Base-by-base conservation (phyloP, 306 rosid genomes). In the Inga laurina region DNA sequence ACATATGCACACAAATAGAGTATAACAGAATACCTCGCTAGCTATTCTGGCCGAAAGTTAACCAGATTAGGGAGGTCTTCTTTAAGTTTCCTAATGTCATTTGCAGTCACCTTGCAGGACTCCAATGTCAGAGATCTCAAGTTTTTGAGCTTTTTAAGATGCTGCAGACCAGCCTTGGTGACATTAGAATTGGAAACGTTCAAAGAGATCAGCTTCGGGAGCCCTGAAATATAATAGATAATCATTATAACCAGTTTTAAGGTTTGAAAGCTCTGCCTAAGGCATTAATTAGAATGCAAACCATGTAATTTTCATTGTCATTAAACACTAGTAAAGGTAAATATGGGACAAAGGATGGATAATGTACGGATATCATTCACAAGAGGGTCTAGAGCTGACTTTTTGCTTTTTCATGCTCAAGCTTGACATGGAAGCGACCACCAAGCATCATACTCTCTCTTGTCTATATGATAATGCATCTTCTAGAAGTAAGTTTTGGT, bases 101-200 rank as follows among this genome's bases (percentile, higher is more conserved):
- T 86, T 68, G 89, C 92, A 30, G 97, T 86, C 72, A 96, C 97
- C 92, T 90, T 91, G 84, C 97, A 96, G 67, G 92, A 88, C 82
- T 96, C 99, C 82, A 96, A 85, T 7, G 98, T 91, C 82, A 96
- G 86, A 46, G 97, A 93, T 81, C 94, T 92, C 87, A 96, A 85
- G 86, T 86, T 92, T 88, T 90, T 93, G 56, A 96, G 91, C 44
- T 89, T 85, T 83, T 82, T 96, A 90, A 96, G 85, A 87, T 96
- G 96, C 46, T 84, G 88, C 61, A 96, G 90, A 57, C 99, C 99
- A 0, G 90, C 68, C 59, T 69, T 83, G 76, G 98, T 92, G 81
- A 96, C 85, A 9, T 92, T 88, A 72, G 94, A 93, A 81, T 93
- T 94, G 48, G 97, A 91, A 72, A 90, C 88, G 75, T 91, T 92